Base-by-base conservation (phyloP, 306 rosid genomes). In the Lathyrus sativus region DNA sequence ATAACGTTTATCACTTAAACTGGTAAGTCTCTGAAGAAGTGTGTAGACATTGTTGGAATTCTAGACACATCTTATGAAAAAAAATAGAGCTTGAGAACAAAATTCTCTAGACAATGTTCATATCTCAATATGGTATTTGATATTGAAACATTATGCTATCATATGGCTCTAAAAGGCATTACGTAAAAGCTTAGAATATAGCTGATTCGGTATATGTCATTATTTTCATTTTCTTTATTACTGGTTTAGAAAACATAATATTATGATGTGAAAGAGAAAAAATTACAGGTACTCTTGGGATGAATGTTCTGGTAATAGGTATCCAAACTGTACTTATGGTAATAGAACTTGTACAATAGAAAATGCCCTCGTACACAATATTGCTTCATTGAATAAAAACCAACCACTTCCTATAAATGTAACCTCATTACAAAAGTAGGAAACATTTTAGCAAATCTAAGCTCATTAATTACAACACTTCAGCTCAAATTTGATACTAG, bases 371-470 rank as follows among this genome's bases (percentile, higher is more conserved):
- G 39, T 35, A 35, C 39, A 35, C 39, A 35, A 35, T 7, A 35
- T 33, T 33, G 38, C 49, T 6, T 62, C 17, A 19, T 41, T 11
- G 24, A 3, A 62, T 41, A 29, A 56, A 28, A 28, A 61, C 49
- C 41, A 28, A 42, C 44, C 53, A 62, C 26, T 61, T 49, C 56
- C 39, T 35, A 35, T 35, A 35, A 7, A 7, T 35, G 39, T 7
- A 35, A 35, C 5, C 38, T 33, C 38, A 33, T 6, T 33, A 0
- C n/a, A 53, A 43, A 31, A 70, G 15, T 14, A 35, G 72, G 73
- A 6, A 33, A 77, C 67, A 46, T 71, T 41, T 13, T 4, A 56
- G 45, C 63, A 77, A 77, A 65, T 67, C 28, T 65, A 51, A 28
- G 22, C 70, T 11, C 11, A 53, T 22, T 56, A 58, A 56, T 19